Evolutionary conservation across 2,329 filamentous ascomycete genomes (phyloP), one percentile per base, ranked within the genome.

Genomic region (Fusarium lyarnte): DNA sequence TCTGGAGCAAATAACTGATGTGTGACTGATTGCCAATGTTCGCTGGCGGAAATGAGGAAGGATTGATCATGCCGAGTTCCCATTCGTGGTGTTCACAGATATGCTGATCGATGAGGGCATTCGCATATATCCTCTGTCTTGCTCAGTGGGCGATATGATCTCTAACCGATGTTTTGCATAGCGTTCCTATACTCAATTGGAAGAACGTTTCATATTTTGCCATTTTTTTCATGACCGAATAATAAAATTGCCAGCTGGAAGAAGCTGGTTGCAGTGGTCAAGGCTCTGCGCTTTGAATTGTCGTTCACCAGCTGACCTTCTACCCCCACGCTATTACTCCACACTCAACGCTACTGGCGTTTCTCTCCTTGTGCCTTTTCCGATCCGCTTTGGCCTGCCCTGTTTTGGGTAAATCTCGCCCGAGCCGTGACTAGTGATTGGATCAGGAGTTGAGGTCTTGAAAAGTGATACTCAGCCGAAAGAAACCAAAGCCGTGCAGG

Each of bases 231-330:
- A 16, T 66, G 39, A 8, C 17, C 31, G n/a, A 29, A 36, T 36
- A 52, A 35, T 27, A 25, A 33, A 68, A 68, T 27, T 43, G 47
- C 23, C 31, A 52, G 43, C 42, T 59, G 51, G 70, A 69, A 61
- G 60, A 45, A 59, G 58, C 39, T 73, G 58, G 66, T 60, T 58
- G 38, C 27, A 29, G 42, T 62, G 61, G 51, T 58, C 63, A 54
- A 64, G 65, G 43, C 61, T 70, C 43, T 52, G 63, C 62, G 58
- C 52, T 55, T 27, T 58, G 33, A 60, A 46, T 51, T 38, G 59
- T 55, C 47, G 35, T 42, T 62, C 51, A 68, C 70, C 70, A 72
- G 67, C 63, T 74, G 71, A 74, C 67, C 71, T 69, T 69, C 38
- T 55, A 52, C 71, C 71, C 71, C 71, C 71, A 74, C 71, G 71